Evolutionary conservation across 2,329 filamentous ascomycete genomes (phyloP).

Genomic region (Rugonectria rugulosa): DNA sequence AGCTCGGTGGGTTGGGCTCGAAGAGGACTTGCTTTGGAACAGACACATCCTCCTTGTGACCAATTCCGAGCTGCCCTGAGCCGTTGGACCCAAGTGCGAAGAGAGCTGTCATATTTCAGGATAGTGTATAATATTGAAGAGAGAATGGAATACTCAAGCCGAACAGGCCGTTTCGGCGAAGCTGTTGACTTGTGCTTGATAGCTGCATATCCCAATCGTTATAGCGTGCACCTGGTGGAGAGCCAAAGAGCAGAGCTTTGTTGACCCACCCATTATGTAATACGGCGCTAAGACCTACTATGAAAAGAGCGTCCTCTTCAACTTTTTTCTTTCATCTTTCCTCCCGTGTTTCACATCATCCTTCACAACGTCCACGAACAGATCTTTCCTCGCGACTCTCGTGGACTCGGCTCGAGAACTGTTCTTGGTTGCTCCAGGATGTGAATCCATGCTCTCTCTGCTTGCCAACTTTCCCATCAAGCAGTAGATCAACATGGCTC

Average conservation of each 20-base stretch:
- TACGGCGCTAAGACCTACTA: constrained; percentile 27
- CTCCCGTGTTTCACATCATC: constrained; percentile 21
- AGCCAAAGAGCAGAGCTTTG: background rate
- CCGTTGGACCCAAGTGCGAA: constrained; percentile 81
- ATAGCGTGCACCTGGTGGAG: constrained; percentile 26
- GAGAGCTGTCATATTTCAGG: constrained; percentile 54
- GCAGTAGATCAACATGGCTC: constrained; percentile 42
- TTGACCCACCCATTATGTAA: constrained; percentile 30
- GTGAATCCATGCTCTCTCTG: constrained; percentile 35
- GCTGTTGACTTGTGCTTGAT: constrained; percentile 22
- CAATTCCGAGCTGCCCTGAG: constrained; percentile 76
- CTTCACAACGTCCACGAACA: constrained; percentile 24
- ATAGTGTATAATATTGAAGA: constrained; percentile 14
- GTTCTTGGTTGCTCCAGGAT: constrained; percentile 32
- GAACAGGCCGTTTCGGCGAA: background rate
- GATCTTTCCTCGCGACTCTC: constrained; percentile 18
- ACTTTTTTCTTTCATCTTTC: constrained; percentile 35
- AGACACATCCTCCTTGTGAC: constrained; percentile 75
- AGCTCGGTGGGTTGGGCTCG: constrained; percentile 46
- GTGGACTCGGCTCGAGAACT: constrained; percentile 24
- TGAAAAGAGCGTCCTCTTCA: constrained; percentile 29
- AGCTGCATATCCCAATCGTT: constrained; percentile 36
- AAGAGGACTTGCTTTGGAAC: constrained; percentile 70
- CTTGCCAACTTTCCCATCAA: constrained; percentile 31
- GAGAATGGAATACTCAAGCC: constrained; percentile 2